phyloP scores from a whole-genome alignment of 257 asterid genomes.

The Coffea eugenioides region DNA sequence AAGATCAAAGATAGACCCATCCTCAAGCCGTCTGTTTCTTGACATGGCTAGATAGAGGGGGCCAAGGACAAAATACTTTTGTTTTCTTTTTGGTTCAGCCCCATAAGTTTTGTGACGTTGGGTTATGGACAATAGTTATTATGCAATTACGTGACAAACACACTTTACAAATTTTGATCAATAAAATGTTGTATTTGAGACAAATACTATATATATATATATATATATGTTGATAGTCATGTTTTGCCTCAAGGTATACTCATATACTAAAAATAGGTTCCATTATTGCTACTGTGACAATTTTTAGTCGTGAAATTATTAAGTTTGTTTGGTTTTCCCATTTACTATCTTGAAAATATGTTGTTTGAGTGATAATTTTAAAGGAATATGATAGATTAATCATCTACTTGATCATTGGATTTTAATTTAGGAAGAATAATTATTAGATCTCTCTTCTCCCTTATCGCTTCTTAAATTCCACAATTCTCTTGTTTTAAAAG shows the following conservation, averaged over 20 bases:
- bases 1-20: conserved; percentile 20
- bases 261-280: too few relatives aligned
- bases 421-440: too few relatives aligned
- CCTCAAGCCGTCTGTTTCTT: not conserved
- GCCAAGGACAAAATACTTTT: not conserved
- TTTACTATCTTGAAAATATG: too few relatives aligned
- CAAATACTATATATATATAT: too few relatives aligned
- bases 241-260: too few relatives aligned
- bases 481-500: too few relatives aligned
- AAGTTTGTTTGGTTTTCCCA: not conserved
- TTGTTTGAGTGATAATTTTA: not conserved
- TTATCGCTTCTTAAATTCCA: too few relatives aligned
- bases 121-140: not conserved
- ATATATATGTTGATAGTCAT: too few relatives aligned
- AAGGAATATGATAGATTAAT: too few relatives aligned
- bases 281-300: too few relatives aligned
- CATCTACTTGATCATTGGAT: too few relatives aligned
- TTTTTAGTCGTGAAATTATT: not conserved
- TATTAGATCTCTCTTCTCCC: too few relatives aligned
- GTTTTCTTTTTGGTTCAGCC: conserved; percentile 4
- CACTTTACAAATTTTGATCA: not conserved
- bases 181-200: not conserved
- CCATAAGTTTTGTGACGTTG: not conserved
- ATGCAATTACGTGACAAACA: not conserved
- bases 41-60: not conserved